A percentile compares a stretch with the other conserved stretches of the same genome.
Conservation (phyloP, 1,139 yeast genomes). For the Nematodospora anomalae region DNA sequence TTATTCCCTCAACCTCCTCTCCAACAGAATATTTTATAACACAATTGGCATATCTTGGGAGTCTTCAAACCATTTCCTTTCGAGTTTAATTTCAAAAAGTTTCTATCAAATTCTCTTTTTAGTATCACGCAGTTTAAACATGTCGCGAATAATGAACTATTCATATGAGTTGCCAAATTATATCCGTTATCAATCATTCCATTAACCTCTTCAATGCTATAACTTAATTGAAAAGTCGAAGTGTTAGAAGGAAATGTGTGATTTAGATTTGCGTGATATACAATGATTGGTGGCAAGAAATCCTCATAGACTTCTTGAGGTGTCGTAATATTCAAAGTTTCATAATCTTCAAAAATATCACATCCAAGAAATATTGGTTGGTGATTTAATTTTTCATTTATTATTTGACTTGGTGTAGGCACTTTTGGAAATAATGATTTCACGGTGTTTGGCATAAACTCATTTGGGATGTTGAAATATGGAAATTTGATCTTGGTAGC, state of each 20-base stretch:
- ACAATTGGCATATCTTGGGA: constrained; percentile 14
- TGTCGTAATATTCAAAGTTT: constrained; percentile 11
- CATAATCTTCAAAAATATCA: constrained; percentile 35
- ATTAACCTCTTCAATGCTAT: constrained; percentile 39
- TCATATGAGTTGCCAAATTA: constrained; percentile 47
- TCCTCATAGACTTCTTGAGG: constrained; percentile 2
- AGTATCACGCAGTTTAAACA: constrained; percentile 63
- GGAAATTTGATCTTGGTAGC: constrained; percentile 18
- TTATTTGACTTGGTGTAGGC: constrained; percentile 34
- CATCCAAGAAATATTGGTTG: constrained; percentile 61
- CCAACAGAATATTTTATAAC: constrained; percentile 16
- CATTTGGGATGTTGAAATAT: constrained; percentile 15
- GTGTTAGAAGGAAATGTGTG: constrained; percentile 49
- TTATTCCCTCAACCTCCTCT: constrained; percentile 1
- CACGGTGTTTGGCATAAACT: neutral
- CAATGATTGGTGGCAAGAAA: constrained; percentile 52
- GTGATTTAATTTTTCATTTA: constrained; percentile 26
- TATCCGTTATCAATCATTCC: constrained; percentile 54
- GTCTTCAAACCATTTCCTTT: constrained; percentile 2
- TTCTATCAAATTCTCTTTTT: constrained; percentile 54
- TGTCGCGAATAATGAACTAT: constrained; percentile 44
- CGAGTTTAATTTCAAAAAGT: constrained; percentile 11
- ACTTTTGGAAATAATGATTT: constrained; percentile 36
- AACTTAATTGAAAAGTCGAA: constrained; percentile 60
- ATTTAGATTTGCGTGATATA: constrained; percentile 50